Conservation (phyloP, 2,329 filamentous ascomycete genomes). For the Lecanicillium sp. region DNA sequence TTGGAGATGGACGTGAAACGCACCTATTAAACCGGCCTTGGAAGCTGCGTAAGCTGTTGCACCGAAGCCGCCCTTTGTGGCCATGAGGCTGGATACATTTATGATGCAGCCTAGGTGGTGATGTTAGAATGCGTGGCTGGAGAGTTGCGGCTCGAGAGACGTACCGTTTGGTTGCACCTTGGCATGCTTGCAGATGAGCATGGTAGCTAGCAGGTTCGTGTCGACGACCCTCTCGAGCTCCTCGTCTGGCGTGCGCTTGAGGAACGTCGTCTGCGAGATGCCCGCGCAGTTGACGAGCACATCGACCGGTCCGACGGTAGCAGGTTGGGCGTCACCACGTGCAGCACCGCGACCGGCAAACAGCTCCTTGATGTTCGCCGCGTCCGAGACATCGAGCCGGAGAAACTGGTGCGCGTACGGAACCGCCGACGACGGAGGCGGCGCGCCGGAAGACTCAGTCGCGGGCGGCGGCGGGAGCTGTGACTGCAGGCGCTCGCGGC, state of each 20-base stretch:
- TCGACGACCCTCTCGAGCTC: conserved; percentile 54
- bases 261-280: conserved; percentile 57
- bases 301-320: conserved; percentile 37
- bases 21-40: conserved; percentile 73
- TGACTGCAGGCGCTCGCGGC: conserved; percentile 34
- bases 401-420: conserved; percentile 29
- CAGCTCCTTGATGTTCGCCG: conserved; percentile 24
- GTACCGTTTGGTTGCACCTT: conserved; percentile 28
- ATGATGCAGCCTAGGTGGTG: conserved; percentile 59
- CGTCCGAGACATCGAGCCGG: conserved; percentile 27
- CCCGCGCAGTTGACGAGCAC: conserved; percentile 79
- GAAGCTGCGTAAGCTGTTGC: conserved; percentile 70
- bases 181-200: conserved; percentile 52
- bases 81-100: conserved; percentile 75
- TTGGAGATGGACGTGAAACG: conserved; percentile 19
- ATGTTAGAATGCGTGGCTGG: neutral
- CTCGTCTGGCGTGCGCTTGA: conserved; percentile 47
- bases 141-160: no score
- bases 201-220: conserved; percentile 65
- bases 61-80: conserved; percentile 60
- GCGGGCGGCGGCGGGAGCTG: conserved; percentile 24
- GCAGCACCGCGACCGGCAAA: conserved; percentile 18
- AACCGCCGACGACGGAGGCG: neutral
- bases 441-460: neutral
- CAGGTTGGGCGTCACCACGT: no score